These are phyloP conservation scores for Lonicera japonica DNA, from an alignment of 129 eudicot species.

Conservation along the genomic window DNA sequence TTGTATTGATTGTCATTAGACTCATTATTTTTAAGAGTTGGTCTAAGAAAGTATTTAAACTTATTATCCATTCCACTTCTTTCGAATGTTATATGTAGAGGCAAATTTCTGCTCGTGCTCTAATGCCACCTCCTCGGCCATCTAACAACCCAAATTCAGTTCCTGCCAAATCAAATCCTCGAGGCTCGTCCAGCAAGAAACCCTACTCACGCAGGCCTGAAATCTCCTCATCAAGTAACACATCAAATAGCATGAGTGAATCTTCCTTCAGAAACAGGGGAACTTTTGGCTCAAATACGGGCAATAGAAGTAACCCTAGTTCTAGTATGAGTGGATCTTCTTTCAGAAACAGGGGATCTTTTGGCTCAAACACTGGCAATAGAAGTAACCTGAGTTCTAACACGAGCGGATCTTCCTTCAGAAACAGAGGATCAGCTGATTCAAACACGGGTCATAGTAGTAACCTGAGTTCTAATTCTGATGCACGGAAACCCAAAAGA, in stretches of 20 bases:
- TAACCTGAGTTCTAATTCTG: conserved; percentile 68
- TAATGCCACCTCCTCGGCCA: conserved; percentile 90
- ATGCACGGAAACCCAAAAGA: conserved; percentile 72
- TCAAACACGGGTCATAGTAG: conserved; percentile 53
- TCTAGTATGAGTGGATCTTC: conserved; percentile 46
- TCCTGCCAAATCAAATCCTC: conserved; percentile 31
- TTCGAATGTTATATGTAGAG: conserved; percentile 26
- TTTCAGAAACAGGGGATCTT: conserved; percentile 36
- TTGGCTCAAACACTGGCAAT: conserved; percentile 44
- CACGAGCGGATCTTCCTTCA: conserved; percentile 33
- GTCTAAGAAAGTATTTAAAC: too few relatives aligned
- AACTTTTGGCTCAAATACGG: conserved; percentile 35
- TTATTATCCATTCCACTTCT: background rate
- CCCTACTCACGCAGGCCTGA: conserved; percentile 33
- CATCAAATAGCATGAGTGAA: conserved; percentile 32
- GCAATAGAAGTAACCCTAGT: conserved; percentile 69
- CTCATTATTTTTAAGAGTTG: too few relatives aligned
- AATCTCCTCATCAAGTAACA: conserved; percentile 48
- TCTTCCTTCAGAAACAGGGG: conserved; percentile 45
- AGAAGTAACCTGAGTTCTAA: conserved; percentile 78
- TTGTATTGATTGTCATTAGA: background rate
- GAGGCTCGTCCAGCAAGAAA: conserved; percentile 30
- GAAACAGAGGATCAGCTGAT: conserved; percentile 37
- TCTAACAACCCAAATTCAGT: conserved; percentile 29
- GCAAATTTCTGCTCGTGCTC: conserved; percentile 67